Conservation (phyloP, 2,329 filamentous ascomycete species). For the Xylariaceae sp. region DNA sequence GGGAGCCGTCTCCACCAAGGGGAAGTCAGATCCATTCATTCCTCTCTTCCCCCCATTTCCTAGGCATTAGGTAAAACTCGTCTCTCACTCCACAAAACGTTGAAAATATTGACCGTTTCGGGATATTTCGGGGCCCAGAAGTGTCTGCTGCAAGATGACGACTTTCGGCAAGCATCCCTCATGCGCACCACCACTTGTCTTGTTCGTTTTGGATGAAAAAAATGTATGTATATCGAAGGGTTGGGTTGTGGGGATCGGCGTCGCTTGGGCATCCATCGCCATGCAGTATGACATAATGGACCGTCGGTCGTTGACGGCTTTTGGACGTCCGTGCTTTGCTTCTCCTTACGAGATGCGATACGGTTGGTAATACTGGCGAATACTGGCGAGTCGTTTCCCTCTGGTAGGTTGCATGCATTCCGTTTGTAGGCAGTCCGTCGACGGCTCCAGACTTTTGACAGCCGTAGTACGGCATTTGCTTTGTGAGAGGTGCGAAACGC, state of each 20-base stretch:
- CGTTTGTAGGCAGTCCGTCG: too few relatives aligned
- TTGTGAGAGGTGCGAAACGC: slow-evolving; percentile 10
- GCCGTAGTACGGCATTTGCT: not conserved
- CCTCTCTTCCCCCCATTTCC: not conserved
- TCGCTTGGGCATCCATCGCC: not conserved
- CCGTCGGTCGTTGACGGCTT: not conserved
- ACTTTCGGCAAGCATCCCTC: not conserved
- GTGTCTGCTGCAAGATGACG: not conserved
- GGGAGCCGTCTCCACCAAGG: not conserved
- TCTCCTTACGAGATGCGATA: not conserved
- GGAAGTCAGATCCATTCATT: not conserved
- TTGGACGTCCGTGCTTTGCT: not conserved
- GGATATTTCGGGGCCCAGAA: not conserved
- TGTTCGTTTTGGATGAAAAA: not conserved
- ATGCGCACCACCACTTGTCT: not conserved
- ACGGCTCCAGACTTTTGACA: not conserved
- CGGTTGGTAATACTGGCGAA: not conserved
- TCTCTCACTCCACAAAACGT: not conserved
- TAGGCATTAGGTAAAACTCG: not conserved
- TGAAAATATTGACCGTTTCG: not conserved
- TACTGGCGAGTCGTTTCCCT: not conserved
- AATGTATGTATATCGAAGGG: too few relatives aligned
- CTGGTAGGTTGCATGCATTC: not conserved
- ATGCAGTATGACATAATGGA: not conserved
- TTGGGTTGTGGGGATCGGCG: not conserved